phyloP scores from a whole-genome alignment of 2,329 filamentous ascomycete genomes.

The Samsoniella hepiali region DNA sequence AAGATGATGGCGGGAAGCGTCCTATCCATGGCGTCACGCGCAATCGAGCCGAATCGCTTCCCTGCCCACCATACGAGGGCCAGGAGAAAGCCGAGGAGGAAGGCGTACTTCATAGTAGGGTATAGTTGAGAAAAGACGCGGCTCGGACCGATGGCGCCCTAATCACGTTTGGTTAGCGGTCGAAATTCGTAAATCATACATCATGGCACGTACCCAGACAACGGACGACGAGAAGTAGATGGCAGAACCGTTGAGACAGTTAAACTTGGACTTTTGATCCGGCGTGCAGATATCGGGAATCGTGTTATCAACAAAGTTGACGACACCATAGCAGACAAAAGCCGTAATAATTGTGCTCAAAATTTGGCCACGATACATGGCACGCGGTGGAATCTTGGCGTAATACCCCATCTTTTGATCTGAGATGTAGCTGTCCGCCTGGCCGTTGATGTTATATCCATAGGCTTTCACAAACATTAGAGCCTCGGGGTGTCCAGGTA shows the following conservation, averaged over 20 bases:
- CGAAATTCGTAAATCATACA: neutral
- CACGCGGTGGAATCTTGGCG: conserved; percentile 32
- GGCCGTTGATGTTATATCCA: conserved; percentile 41
- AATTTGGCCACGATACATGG: conserved; percentile 38
- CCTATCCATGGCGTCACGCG: conserved; percentile 13
- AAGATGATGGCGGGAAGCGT: conserved; percentile 18
- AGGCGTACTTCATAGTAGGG: conserved; percentile 21
- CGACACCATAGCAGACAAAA: conserved; percentile 40
- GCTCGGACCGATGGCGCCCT: conserved; percentile 28
- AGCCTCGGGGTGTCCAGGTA: conserved; percentile 33
- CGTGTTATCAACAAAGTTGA: conserved; percentile 34
- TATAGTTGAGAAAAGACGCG: conserved; percentile 34
- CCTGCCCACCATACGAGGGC: conserved; percentile 49
- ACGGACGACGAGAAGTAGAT: conserved; percentile 34
- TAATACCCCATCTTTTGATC: conserved; percentile 35
- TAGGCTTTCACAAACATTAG: conserved; percentile 59
- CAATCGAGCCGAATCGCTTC: conserved; percentile 59
- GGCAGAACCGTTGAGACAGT: conserved; percentile 29
- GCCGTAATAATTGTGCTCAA: conserved; percentile 38
- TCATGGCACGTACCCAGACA: conserved; percentile 22
- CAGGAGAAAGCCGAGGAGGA: conserved; percentile 25
- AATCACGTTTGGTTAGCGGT: neutral
- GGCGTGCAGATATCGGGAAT: conserved; percentile 33
- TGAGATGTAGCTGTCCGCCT: conserved; percentile 38
- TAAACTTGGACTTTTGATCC: conserved; percentile 32